Evolutionary conservation across 768 basidiomycete species (phyloP).

Genomic region (Leccinum longicurvipes): DNA sequence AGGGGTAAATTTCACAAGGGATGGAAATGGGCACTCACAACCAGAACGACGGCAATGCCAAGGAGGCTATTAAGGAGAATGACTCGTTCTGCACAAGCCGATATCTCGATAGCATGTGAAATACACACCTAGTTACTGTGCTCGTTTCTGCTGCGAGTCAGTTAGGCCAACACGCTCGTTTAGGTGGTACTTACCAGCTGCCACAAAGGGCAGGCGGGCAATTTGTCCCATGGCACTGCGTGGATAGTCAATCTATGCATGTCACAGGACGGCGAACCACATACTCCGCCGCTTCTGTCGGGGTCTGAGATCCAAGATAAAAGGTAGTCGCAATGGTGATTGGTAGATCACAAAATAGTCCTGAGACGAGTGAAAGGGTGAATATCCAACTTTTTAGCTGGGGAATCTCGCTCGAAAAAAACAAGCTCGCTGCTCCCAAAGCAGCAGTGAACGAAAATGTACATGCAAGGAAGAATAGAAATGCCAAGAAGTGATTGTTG

Average conservation of each 20-base stretch:
- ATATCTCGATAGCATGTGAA: background rate
- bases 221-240: slow-evolving; percentile 4
- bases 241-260: background rate
- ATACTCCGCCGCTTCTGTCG: slow-evolving; percentile 5
- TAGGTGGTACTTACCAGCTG: slow-evolving; percentile 12
- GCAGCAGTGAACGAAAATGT: slow-evolving; percentile 21
- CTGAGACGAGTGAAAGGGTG: slow-evolving; percentile 15
- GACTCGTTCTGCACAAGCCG: background rate
- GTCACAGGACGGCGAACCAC: background rate
- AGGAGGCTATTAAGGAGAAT: slow-evolving; percentile 6
- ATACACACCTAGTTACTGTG: slow-evolving; percentile 10
- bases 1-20: background rate
- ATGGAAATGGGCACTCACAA: slow-evolving; percentile 7
- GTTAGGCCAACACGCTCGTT: background rate
- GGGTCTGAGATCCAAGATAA: slow-evolving; percentile 8
- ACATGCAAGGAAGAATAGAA: slow-evolving; percentile 12
- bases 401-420: slow-evolving; percentile 8
- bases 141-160: slow-evolving; percentile 18
- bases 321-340: slow-evolving; percentile 6
- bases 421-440: slow-evolving; percentile 18
- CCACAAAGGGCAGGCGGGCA: background rate
- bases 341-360: slow-evolving; percentile 17
- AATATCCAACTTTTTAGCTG: slow-evolving; percentile 16
- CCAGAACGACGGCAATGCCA: slow-evolving; percentile 1
- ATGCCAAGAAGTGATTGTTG: slow-evolving; percentile 12